Evolutionary conservation across 2,329 filamentous ascomycete species (phyloP).

Genomic region (Fusarium piperis): DNA sequence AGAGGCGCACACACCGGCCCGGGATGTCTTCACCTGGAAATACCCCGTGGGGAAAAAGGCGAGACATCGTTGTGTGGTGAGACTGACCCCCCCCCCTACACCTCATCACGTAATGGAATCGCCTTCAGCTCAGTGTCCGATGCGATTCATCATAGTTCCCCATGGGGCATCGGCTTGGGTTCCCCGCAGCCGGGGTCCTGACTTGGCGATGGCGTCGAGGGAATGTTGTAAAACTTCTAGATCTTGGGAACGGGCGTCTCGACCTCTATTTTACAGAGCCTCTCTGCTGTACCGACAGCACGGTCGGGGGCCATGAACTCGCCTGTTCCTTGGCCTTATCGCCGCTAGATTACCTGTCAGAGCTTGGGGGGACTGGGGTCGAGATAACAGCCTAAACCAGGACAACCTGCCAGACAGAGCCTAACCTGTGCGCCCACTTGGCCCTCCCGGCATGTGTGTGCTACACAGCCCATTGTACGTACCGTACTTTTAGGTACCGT

Average conservation of each 20-base stretch:
- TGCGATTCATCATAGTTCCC: slow-evolving; percentile 17
- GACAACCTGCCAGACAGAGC: slow-evolving; percentile 11
- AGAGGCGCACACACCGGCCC: slow-evolving; percentile 13
- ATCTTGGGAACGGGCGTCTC: neutral
- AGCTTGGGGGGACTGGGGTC: slow-evolving; percentile 9
- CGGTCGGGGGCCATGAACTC: neutral
- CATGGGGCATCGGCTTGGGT: slow-evolving; percentile 25
- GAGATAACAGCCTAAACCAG: slow-evolving; percentile 29
- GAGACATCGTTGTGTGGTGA: neutral
- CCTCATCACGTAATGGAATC: slow-evolving; percentile 37
- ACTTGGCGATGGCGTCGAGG: neutral
- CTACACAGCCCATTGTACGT: neutral
- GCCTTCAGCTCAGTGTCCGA: neutral
- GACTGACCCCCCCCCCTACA: neutral
- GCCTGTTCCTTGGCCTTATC: neutral
- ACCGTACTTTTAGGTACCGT: neutral
- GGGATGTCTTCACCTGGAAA: neutral
- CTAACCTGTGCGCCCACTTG: slow-evolving; percentile 28
- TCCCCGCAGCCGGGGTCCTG: slow-evolving; percentile 20
- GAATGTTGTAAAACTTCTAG: neutral
- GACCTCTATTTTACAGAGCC: neutral
- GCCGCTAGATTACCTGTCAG: neutral
- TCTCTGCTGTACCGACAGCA: neutral
- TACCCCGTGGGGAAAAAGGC: slow-evolving; percentile 26
- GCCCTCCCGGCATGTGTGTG: neutral